phyloP scores from a whole-genome alignment of 129 eudicot species.

The Scalesia atractyloides region DNA sequence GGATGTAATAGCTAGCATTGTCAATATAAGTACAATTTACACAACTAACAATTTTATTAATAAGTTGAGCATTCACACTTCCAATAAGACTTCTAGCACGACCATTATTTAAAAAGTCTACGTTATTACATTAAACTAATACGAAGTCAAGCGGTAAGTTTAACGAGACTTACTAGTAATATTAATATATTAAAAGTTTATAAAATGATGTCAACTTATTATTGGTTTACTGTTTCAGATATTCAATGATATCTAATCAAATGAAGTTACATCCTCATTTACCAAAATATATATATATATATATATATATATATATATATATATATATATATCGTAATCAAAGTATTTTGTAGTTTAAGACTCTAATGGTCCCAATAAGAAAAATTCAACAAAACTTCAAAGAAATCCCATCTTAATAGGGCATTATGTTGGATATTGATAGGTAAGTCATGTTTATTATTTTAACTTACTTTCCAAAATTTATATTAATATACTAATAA shows the following conservation, averaged over 20 bases:
- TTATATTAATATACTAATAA: background rate
- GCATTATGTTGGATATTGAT: background rate
- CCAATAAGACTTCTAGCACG: background rate
- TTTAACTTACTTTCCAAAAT: background rate
- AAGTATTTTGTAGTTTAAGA: background rate
- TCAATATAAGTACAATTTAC: too few species aligned
- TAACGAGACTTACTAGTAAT: background rate
- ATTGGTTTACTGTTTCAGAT: background rate
- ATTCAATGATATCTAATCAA: background rate
- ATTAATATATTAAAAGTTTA: background rate
- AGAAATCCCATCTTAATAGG: background rate
- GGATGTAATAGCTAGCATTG: too few species aligned
- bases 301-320: too few species aligned
- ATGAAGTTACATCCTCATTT: constrained; percentile 9
- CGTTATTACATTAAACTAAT: background rate
- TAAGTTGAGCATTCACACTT: background rate
- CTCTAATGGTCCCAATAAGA: background rate
- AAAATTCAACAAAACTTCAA: background rate
- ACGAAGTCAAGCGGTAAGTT: background rate
- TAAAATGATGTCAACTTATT: background rate
- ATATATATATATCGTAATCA: background rate
- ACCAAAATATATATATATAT: background rate
- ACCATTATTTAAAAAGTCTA: background rate
- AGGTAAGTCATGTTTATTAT: background rate
- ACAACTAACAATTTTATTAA: too few species aligned